Evolutionary conservation across 345 rosid species (phyloP).

Genomic region (Gossypioides kirkii): DNA sequence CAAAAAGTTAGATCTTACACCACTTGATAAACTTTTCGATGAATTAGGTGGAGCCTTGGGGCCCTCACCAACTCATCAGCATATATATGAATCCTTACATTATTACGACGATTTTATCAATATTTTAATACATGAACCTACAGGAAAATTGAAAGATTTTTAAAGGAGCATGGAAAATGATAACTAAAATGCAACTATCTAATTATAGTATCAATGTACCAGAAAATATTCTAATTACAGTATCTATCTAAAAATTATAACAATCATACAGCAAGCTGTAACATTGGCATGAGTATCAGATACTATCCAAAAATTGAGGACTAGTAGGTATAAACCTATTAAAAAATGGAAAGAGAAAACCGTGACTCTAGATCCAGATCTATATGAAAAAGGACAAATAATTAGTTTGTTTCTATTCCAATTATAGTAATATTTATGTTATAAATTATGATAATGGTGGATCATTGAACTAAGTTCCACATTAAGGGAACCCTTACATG

Average conservation of each 20-base stretch:
- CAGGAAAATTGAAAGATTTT: background rate
- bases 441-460: background rate
- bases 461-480: background rate
- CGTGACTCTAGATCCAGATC: constrained; percentile 11
- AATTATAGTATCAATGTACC: background rate
- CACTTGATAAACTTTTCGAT: background rate
- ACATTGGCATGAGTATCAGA: background rate
- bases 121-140: background rate
- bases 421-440: background rate
- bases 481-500: background rate
- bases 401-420: background rate
- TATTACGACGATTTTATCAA: background rate
- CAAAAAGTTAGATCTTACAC: constrained; percentile 5
- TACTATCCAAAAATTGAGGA: background rate
- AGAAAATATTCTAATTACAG: background rate
- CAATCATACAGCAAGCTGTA: background rate
- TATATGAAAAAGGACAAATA: constrained; percentile 6
- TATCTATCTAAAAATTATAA: background rate
- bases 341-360: background rate
- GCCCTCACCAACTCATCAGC: background rate
- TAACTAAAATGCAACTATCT: background rate
- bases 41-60: constrained; percentile 3
- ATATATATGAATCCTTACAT: background rate
- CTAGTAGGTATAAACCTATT: background rate
- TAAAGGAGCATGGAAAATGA: background rate